Base-by-base conservation (phyloP, 305 asterid genomes). In the Fraxinus xanthoxyloides region DNA sequence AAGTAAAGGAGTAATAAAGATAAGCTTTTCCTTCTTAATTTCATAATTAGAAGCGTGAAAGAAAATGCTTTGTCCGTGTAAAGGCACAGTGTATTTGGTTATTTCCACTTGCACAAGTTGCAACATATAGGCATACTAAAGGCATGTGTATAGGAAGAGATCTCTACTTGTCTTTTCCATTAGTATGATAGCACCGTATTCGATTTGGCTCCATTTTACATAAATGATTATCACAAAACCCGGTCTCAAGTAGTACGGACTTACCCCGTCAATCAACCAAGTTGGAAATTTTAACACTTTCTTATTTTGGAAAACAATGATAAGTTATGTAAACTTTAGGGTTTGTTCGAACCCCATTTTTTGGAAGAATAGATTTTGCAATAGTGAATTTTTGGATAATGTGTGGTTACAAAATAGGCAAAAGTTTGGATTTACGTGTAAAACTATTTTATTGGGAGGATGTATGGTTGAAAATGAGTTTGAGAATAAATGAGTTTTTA, bases 211-310 rank as follows among this genome's bases (percentile, higher is more conserved):
- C 73, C 38, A 36, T 34, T 48, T 21, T 10, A 54, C 65, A 72
- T 51, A 17, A 28, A 75, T 34, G 31, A 76, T 59, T 51, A 76
- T 63, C 75, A 7, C 83, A 84, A 46, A 80, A 70, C 21, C 26
- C 21, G 51, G 81, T 59, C 61, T 8, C 30, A 21, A 31, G 31
- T 15, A 38, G 17, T 63, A 9, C 28, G 40, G 59, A 67, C 43
- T 79, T 13, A 36, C 12, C 79, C 40, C 67, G 31, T 38, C 46
- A 67, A 70, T 26, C n/a, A 56, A 80, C 36, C n/a, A 23, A 17
- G 34, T 43, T 21, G 40, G 34, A 7, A 67, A 51, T 69, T 43
- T 1, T 67, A 48, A 46, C 28, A 82, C 77, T 15, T 17, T 1
- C 8, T 24, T 63, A 9, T 24, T 63, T 40, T 63, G n/a, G 13